These are phyloP conservation scores for Plasmodium coatneyi DNA, from an alignment of 169 alveolate species.

Conservation along the genomic window DNA sequence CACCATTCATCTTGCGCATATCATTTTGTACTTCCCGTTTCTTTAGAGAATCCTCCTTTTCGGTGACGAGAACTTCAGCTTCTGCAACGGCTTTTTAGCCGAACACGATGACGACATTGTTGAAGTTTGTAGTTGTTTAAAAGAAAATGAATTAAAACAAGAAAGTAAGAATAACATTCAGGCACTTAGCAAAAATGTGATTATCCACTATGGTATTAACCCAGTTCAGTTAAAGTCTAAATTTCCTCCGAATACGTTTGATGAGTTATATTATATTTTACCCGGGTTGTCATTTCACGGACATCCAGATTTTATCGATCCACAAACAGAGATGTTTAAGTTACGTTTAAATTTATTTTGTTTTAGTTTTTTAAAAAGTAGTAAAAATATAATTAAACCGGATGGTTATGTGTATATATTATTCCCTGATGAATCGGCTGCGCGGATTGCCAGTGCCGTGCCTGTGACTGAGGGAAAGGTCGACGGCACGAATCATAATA, in stretches of 20 bases:
- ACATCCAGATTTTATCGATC: constrained; percentile 76
- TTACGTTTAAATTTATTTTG: constrained; percentile 79
- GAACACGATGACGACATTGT: constrained; percentile 71
- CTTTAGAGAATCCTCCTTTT: constrained; percentile 53
- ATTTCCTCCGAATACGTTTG: constrained; percentile 75
- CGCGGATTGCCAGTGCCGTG: neutral
- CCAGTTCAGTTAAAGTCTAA: constrained; percentile 76
- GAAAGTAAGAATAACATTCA: constrained; percentile 61
- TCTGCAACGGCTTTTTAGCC: constrained; percentile 57
- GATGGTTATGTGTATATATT: constrained; percentile 74
- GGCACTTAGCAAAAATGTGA: constrained; percentile 38
- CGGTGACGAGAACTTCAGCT: constrained; percentile 74
- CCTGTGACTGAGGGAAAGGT: constrained; percentile 2
- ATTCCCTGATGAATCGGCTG: constrained; percentile 61
- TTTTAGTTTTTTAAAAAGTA: constrained; percentile 78
- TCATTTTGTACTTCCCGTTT: neutral
- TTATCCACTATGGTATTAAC: constrained; percentile 77
- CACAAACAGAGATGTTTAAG: constrained; percentile 77
- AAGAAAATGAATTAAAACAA: constrained; percentile 75
- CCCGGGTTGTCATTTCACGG: constrained; percentile 76
- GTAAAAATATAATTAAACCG: constrained; percentile 69
- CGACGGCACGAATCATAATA: neutral
- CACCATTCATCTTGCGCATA: neutral
- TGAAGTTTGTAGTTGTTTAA: constrained; percentile 74
- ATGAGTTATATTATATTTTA: constrained; percentile 72